Base-by-base conservation (phyloP, 352 stramenopile genomes). In the Nothophytophthora sp. region DNA sequence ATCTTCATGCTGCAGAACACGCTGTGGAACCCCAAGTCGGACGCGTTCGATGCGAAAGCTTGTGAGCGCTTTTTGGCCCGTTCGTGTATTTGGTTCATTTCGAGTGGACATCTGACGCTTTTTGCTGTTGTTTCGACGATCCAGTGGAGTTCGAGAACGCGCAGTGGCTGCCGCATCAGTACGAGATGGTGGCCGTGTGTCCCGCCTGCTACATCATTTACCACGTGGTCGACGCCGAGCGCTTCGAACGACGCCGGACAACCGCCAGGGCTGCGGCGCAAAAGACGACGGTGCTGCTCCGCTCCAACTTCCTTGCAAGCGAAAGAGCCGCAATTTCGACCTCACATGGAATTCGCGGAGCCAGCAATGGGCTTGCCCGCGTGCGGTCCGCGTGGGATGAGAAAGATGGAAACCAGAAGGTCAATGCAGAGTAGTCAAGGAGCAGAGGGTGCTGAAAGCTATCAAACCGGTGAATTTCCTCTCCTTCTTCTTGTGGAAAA, bases 1-100 rank as follows among this genome's bases (percentile, higher is more conserved):
- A 77, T 86, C 39, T 86, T 84, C 57, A 86, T 86, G 71, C 72
- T 89, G 42, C 71, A 76, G 25, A 84, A 77, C 42, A 87, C 78
- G 29, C 39, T 87, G 37, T 89, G 78, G 78, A 86, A 88, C 32
- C 77, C 77, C 15, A 64, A 85, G 18, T 86, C 75, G 10, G 67
- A 85, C 29, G 59, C 67, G 4, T 88, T 86, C 38, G 60, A 78
- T 36, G 59, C 72, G 37, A 82, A 82, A 50, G 49, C 63, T 4
- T 36, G 76, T 86, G 51, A 41, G 67, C n/a, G n/a, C n/a, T n/a
- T n/a, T n/a, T n/a, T n/a, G n/a, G n/a, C n/a, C n/a, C 66, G 20
- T n/a, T n/a, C n/a, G n/a, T n/a, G n/a, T n/a, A n/a, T n/a, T n/a
- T n/a, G n/a, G n/a, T n/a, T n/a, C 25, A 27, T 27, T 18, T 29